phyloP scores from a whole-genome alignment of 352 stramenopile genomes.

The Globisporangium nagaii region DNA sequence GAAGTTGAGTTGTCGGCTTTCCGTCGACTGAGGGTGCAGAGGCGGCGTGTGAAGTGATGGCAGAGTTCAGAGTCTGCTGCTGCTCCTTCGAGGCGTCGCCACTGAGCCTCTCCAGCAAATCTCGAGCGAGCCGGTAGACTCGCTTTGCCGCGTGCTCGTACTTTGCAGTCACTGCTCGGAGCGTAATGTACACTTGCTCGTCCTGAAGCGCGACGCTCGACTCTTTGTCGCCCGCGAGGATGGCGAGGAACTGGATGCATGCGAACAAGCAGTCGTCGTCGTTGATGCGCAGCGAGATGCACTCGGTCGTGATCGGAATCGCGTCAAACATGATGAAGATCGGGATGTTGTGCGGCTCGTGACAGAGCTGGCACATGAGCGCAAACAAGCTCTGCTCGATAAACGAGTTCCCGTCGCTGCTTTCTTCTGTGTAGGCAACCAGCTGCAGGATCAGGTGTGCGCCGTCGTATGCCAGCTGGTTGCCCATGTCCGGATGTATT shows the following conservation, averaged over 20 bases:
- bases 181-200: conserved; percentile 14
- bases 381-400: conserved; percentile 26
- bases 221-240: conserved; percentile 18
- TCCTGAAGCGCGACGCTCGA: conserved; percentile 17
- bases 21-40: not conserved
- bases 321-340: conserved; percentile 34
- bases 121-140: conserved; percentile 19
- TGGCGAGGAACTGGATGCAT: conserved; percentile 25
- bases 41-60: not conserved
- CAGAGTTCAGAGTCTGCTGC: not conserved
- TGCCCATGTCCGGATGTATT: conserved; percentile 17
- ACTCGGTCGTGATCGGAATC: conserved; percentile 27
- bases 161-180: conserved; percentile 13
- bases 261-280: conserved; percentile 25
- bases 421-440: conserved; percentile 10
- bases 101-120: conserved; percentile 13
- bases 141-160: conserved; percentile 13
- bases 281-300: conserved; percentile 18
- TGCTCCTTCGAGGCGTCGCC: not conserved
- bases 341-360: conserved; percentile 19
- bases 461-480: conserved; percentile 16
- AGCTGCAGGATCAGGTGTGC: conserved; percentile 26
- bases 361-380: conserved; percentile 27
- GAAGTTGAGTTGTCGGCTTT: not conserved
- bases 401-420: conserved; percentile 3